These are phyloP conservation scores for Amanita subjunquillea DNA, from an alignment of 768 basidiomycete genomes.

Conservation along the genomic window DNA sequence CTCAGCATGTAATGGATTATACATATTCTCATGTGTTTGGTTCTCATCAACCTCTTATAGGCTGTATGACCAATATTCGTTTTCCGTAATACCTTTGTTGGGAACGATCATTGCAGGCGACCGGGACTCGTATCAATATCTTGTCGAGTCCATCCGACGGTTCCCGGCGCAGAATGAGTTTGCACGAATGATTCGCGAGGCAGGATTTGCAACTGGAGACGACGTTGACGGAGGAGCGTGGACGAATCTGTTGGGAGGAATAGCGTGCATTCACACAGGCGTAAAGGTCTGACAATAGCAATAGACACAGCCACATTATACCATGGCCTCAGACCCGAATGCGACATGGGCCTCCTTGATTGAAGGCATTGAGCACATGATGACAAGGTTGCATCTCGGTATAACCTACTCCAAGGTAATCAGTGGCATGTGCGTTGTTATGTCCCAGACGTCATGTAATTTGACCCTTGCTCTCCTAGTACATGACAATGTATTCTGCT, in stretches of 20 bases:
- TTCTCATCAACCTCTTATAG: slow-evolving; percentile 28
- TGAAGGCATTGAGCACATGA: slow-evolving; percentile 84
- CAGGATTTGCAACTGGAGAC: slow-evolving; percentile 68
- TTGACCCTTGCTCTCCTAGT: slow-evolving; percentile 27
- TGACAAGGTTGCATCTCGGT: slow-evolving; percentile 84
- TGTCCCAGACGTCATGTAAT: not conserved
- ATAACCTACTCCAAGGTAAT: slow-evolving; percentile 69
- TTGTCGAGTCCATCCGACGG: slow-evolving; percentile 92
- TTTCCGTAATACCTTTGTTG: slow-evolving; percentile 87
- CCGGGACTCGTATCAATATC: slow-evolving; percentile 91
- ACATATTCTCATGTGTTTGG: not conserved
- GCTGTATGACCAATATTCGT: slow-evolving; percentile 90
- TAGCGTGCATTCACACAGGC: slow-evolving; percentile 77
- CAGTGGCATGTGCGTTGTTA: not conserved
- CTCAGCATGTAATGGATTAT: slow-evolving; percentile 61
- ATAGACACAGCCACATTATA: not conserved
- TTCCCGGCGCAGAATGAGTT: slow-evolving; percentile 88
- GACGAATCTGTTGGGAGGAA: slow-evolving; percentile 79
- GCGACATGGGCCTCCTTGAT: slow-evolving; percentile 88
- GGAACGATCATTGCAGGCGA: slow-evolving; percentile 97
- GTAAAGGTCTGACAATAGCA: slow-evolving; percentile 48
- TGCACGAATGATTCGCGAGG: slow-evolving; percentile 78
- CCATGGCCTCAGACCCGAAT: slow-evolving; percentile 37
- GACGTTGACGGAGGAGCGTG: slow-evolving; percentile 78
- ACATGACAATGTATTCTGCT: slow-evolving; percentile 86